Percentiles rank a stretch among this genome's conserved stretches.
phyloP scores from a whole-genome alignment of 2,329 filamentous ascomycete species.

The Phyllosticta citribraziliensis region DNA sequence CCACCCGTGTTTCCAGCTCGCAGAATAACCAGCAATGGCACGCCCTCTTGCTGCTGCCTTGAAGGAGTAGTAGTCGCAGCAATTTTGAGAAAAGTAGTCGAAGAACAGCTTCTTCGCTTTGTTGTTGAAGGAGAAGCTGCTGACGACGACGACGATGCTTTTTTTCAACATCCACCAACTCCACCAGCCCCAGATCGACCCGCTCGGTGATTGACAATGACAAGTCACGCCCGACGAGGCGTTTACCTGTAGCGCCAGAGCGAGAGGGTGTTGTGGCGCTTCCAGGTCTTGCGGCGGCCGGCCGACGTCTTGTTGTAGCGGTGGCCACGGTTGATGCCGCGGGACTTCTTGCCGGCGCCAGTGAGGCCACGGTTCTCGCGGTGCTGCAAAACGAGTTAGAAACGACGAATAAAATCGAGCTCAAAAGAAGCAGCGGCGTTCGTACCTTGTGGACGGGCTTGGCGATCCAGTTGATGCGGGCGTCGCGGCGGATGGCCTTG shows the following conservation, averaged over 20 bases:
- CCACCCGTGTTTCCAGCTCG: background rate
- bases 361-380: slow-evolving; percentile 96
- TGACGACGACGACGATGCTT: background rate
- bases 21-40: too few relatives aligned
- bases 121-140: background rate
- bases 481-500: slow-evolving; percentile 98
- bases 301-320: slow-evolving; percentile 97
- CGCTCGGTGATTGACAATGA: background rate
- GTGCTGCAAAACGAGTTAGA: slow-evolving; percentile 50
- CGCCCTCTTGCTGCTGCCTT: too few relatives aligned
- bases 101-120: slow-evolving; percentile 1
- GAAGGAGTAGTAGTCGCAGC: too few relatives aligned
- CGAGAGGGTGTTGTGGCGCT: slow-evolving; percentile 98
- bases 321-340: slow-evolving; percentile 98
- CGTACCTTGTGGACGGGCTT: slow-evolving; percentile 90
- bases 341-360: slow-evolving; percentile 98
- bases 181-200: background rate
- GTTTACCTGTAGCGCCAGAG: slow-evolving; percentile 93
- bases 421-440: background rate
- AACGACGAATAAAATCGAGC: background rate
- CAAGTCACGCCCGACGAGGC: slow-evolving; percentile 13
- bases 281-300: slow-evolving; percentile 99
- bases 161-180: slow-evolving; percentile 7
- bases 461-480: slow-evolving; percentile 99
- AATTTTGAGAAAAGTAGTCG: background rate